Evolutionary conservation across 306 rosid genomes (phyloP).

Genomic region (Begonia fuchsioides): DNA sequence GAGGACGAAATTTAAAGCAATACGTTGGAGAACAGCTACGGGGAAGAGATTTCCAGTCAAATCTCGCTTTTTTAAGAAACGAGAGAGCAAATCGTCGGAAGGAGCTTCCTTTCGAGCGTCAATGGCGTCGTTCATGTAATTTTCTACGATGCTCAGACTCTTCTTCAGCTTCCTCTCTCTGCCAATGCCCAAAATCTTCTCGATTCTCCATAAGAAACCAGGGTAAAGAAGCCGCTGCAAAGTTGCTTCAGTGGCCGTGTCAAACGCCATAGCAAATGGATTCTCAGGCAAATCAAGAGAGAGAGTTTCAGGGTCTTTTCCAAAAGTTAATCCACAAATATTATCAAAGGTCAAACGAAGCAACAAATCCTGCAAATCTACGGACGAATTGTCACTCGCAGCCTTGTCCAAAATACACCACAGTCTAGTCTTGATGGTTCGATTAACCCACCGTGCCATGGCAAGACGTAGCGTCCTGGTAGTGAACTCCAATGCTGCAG

Average conservation of each 20-base stretch:
- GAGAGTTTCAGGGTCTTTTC: slow-evolving; percentile 77
- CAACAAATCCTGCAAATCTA: slow-evolving; percentile 75
- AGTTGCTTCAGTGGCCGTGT: slow-evolving; percentile 71
- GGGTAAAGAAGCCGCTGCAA: slow-evolving; percentile 72
- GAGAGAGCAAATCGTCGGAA: slow-evolving; percentile 65
- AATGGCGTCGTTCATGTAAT: slow-evolving; percentile 72
- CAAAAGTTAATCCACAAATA: slow-evolving; percentile 85
- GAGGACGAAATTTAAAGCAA: slow-evolving; percentile 81
- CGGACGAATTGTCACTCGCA: slow-evolving; percentile 20
- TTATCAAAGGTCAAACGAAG: slow-evolving; percentile 79
- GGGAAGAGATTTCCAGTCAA: slow-evolving; percentile 33
- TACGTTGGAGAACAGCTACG: slow-evolving; percentile 33
- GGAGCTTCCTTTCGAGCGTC: slow-evolving; percentile 38
- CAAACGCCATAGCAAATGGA: slow-evolving; percentile 56
- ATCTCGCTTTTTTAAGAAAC: slow-evolving; percentile 65
- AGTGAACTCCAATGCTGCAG: slow-evolving; percentile 97
- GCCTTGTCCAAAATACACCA: slow-evolving; percentile 82
- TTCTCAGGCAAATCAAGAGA: slow-evolving; percentile 46
- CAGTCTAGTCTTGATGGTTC: slow-evolving; percentile 55
- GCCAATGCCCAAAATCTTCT: slow-evolving; percentile 42
- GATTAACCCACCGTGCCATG: slow-evolving; percentile 93
- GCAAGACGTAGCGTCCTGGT: slow-evolving; percentile 74
- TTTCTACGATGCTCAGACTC: slow-evolving; percentile 40
- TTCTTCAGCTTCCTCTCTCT: slow-evolving; percentile 32
- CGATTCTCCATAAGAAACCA: slow-evolving; percentile 40